Evolutionary conservation across 371 early-diverging fungal species (phyloP).

Genomic region (Blakeslea trispora): DNA sequence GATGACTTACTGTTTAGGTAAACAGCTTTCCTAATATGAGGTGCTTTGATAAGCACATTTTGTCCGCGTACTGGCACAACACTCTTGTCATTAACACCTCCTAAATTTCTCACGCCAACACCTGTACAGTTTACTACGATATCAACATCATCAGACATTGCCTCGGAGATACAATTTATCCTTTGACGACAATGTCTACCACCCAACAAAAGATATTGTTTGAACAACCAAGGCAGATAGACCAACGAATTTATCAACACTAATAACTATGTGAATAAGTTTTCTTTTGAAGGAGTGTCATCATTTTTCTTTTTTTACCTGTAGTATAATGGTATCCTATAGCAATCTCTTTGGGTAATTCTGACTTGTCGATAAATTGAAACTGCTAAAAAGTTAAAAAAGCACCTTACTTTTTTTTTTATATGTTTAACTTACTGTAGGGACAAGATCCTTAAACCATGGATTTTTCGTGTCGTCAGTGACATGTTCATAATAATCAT

Average conservation of each 20-base stretch:
- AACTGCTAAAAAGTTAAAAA: slow-evolving; percentile 20
- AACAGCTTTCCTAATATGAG: slow-evolving; percentile 57
- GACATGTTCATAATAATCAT: slow-evolving; percentile 42
- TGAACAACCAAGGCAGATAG: slow-evolving; percentile 65
- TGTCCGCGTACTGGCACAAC: slow-evolving; percentile 71
- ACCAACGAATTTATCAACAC: slow-evolving; percentile 55
- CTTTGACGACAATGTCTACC: slow-evolving; percentile 47
- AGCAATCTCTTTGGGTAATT: slow-evolving; percentile 44
- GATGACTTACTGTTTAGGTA: slow-evolving; percentile 34
- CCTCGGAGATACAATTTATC: slow-evolving; percentile 52
- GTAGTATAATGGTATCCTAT: slow-evolving; percentile 57
- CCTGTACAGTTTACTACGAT: slow-evolving; percentile 76
- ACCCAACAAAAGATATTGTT: slow-evolving; percentile 55
- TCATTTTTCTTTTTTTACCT: slow-evolving; percentile 29
- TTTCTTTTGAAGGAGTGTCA: too few relatives aligned
- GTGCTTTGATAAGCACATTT: slow-evolving; percentile 63
- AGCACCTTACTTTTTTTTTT: too few relatives aligned
- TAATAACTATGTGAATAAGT: too few relatives aligned
- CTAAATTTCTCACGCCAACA: slow-evolving; percentile 54
- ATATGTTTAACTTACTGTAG: slow-evolving; percentile 44
- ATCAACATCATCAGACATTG: slow-evolving; percentile 28
- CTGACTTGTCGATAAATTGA: slow-evolving; percentile 32
- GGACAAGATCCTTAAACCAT: slow-evolving; percentile 55
- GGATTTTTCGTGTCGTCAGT: slow-evolving; percentile 42
- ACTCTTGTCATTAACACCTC: slow-evolving; percentile 61